These are phyloP conservation scores for Arabidopsis thaliana DNA, from an alignment of 345 rosid species.

Conservation along the genomic window DNA sequence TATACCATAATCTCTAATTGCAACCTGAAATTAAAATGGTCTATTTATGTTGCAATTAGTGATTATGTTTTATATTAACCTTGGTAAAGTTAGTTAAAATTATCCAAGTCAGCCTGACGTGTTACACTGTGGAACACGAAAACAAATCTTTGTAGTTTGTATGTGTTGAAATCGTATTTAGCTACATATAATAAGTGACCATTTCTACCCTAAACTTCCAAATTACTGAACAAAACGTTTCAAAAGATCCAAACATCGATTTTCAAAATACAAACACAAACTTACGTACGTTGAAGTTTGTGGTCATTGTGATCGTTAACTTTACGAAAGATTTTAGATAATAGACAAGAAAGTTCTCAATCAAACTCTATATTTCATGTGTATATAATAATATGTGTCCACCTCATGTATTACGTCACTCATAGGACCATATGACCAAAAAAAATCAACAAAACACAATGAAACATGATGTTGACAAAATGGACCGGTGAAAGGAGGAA, in stretches of 20 bases:
- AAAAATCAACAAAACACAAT: conserved; percentile 30
- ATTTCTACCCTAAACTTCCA: neutral
- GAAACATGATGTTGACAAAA: conserved; percentile 35
- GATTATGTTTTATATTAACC: neutral
- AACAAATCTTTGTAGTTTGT: neutral
- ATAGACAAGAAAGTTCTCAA: neutral
- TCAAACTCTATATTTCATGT: conserved; percentile 1
- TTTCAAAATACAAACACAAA: neutral
- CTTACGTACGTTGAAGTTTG: neutral
- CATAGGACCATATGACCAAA: neutral
- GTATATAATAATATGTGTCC: conserved; percentile 3
- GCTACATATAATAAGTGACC: neutral
- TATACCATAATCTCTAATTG: neutral
- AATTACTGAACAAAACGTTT: neutral
- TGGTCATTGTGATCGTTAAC: conserved; percentile 5
- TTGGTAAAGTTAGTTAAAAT: neutral
- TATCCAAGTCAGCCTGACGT: neutral
- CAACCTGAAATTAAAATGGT: too few relatives aligned
- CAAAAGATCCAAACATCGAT: neutral
- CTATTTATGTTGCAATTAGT: neutral
- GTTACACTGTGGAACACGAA: neutral
- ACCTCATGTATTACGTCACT: conserved; percentile 34
- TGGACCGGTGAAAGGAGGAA: conserved; percentile 23
- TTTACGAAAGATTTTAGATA: neutral
- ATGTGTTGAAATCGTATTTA: neutral